Conservation (phyloP, 2,329 filamentous ascomycete genomes). For the Dryadomyces sulphureus region DNA sequence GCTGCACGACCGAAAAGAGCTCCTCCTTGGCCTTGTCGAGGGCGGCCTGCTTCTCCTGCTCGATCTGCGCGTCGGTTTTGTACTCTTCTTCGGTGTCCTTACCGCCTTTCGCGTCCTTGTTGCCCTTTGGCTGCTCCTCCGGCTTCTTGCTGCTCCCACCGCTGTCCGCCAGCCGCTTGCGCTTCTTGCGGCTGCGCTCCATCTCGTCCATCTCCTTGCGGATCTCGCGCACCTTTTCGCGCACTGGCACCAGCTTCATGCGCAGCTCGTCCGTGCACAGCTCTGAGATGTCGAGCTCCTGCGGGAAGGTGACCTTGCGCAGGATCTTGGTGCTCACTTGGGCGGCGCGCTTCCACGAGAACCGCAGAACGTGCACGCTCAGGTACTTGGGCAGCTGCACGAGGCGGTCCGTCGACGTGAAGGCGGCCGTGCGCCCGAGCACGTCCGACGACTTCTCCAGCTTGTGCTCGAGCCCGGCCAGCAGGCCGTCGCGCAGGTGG, state of each 20-base stretch:
- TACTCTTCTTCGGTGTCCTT: conserved; percentile 52
- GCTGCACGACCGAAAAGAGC: conserved; percentile 61
- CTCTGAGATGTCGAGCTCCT: conserved; percentile 83
- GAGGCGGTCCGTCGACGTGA: conserved; percentile 86
- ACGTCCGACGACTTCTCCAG: conserved; percentile 77
- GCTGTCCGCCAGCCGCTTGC: conserved; percentile 44
- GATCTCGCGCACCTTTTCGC: conserved; percentile 90
- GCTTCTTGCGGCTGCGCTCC: conserved; percentile 79
- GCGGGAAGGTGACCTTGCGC: conserved; percentile 93
- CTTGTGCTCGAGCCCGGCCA: conserved; percentile 69
- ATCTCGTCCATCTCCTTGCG: conserved; percentile 91
- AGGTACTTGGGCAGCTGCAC: conserved; percentile 86
- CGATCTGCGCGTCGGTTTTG: conserved; percentile 90
- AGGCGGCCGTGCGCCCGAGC: conserved; percentile 63
- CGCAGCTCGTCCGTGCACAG: conserved; percentile 88
- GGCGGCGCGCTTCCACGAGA: conserved; percentile 92
- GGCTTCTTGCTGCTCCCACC: conserved; percentile 17
- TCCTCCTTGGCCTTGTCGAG: conserved; percentile 78
- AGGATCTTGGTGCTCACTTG: conserved; percentile 99
- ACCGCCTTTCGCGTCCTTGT: conserved; percentile 22
- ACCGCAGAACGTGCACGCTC: conserved; percentile 92
- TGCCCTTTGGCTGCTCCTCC: conserved; percentile 18
- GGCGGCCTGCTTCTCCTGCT: conserved; percentile 65
- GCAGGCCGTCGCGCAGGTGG: conserved; percentile 77
- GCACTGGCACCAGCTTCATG: conserved; percentile 72